Base-by-base conservation (phyloP, 129 eudicot genomes). In the Erigeron canadensis region DNA sequence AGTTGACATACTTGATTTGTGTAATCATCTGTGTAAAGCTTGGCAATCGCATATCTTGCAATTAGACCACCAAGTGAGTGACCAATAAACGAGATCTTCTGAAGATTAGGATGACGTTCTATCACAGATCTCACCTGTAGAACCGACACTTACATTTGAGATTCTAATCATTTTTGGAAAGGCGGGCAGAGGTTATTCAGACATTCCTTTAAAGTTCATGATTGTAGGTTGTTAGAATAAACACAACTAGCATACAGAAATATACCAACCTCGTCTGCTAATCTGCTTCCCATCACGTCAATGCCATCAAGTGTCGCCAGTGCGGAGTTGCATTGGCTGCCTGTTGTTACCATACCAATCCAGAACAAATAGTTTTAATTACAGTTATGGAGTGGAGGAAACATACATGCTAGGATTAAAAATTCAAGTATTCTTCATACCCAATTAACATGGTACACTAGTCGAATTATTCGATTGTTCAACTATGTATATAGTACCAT, bases 31-130 rank as follows among this genome's bases (percentile, higher is more conserved):
- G 69, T 74, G 80, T 87, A 87, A 28, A 94, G 91, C 75, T 70
- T 77, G 47, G 97, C 97, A 74, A 94, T 78, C 10, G 98, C 96
- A 80, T 89, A 94, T 81, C 98, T 87, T 71, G 95, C 84, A 48
- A 94, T 72, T 77, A 94, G 72, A 67, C 98, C 98, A 75, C 98
- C 98, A 72, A 94, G 89, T 39, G 98, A 94, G 81, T 94, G 98
- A 74, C 89, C 88, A 17, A 94, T 76, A 77, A 94, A 94, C 43
- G 98, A 94, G 66, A 94, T 86, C 87, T 89, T 94, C 70, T 76
- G 80, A 69, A 94, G 88, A 70, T 79, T 71, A 41, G 93, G 90
- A 79, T 86, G 71, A 7, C 78, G 85, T 73, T 79, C 63, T 40
- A 86, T 70, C 75, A 94, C 97, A 79, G 92, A 82, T 76, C 79